Base-by-base conservation (phyloP, 208 protist genomes). In the Tritrichomonas musculus region DNA sequence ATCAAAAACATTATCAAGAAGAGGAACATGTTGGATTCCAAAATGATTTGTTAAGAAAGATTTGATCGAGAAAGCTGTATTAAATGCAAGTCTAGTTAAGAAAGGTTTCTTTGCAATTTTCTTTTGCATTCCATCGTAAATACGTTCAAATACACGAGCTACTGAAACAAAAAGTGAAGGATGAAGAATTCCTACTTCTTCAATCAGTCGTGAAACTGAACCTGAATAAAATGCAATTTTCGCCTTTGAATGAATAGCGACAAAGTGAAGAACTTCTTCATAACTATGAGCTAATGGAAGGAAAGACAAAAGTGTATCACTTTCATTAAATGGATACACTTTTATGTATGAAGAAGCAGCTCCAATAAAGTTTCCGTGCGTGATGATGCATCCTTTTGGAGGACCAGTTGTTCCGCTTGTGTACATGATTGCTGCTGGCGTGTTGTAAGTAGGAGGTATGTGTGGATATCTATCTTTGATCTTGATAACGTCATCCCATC, bases 251-350 rank as follows among this genome's bases (percentile, higher is more conserved):
- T 72, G 36, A 5, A 60, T 17, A 9, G 73, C 65, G 41, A 73
- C 80, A 8, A 84, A 36, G 8, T 94, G 73, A 65, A 73, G 44
- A 41, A 92, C n/a, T 27, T 39, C 33, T 27, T 92, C 93, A 22
- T 92, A 94, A 65, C 93, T 69, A 93, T 94, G 93, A 50, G 93
- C 93, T 27, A 94, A 57, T n/a, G 93, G 93, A 17, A 94, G 50
- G 50, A 75, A 94, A 22, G 93, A 94, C 27, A 94, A 36, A 22
- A 36, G 30, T 77, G 64, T 92, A 47, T 94, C 93, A 13, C 44
- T 44, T n/a, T 33, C 44, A 1, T 27, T 75, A 36, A 75, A 75
- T 13, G 1, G 14, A 13, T 27, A 75, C 33, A 75, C 69, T 27
- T 75, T 44, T 17, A 75, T 75, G 33, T 44, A 44, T 75, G 69